Base-by-base conservation (phyloP, 306 rosid genomes). In the Dryas drummondii region DNA sequence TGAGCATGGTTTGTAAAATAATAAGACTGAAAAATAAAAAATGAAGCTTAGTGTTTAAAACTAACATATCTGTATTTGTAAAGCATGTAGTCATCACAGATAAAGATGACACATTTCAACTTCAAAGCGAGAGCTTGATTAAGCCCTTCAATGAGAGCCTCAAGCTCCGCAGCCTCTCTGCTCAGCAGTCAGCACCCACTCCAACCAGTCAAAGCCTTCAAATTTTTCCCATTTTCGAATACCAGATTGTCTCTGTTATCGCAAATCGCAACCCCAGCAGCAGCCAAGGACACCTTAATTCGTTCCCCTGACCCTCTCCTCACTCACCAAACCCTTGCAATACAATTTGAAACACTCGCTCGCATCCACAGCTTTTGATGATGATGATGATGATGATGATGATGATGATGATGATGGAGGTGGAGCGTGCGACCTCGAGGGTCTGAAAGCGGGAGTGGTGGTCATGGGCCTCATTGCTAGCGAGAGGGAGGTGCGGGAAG, bases 271-370 rank as follows among this genome's bases (percentile, higher is more conserved):
- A 88, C 58, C 57, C 89, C 86, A 68, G 66, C 26, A 5, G 82
- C 78, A 8, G 76, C 85, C 69, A 81, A 85, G 40, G 26, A 56
- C 12, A 71, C 70, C 42, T 48, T n/a, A n/a, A n/a, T n/a, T 70
- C 62, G 7, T 68, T 86, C 71, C 58, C 45, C 81, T 66, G 53
- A 65, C 32, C 72, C 82, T 81, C 60, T 83, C 81, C 64, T 78
- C 91, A 56, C 81, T 82, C 54, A 88, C 80, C 81, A 86, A 79
- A 22, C 92, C 92, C 79, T 80, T 84, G 76, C 61, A 86, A 44
- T 85, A 83, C 74, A 88, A 16, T 46, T 48, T 79, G 63, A 67
- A 77, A 73, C 72, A 55, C 63, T 81, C 85, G 4, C 42, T 53
- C 68, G 1, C 64, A n/a, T 45, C 77, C 22, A 22, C 22, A 58